phyloP scores from a whole-genome alignment of 768 basidiomycete species.

The Termitomyces sp. region DNA sequence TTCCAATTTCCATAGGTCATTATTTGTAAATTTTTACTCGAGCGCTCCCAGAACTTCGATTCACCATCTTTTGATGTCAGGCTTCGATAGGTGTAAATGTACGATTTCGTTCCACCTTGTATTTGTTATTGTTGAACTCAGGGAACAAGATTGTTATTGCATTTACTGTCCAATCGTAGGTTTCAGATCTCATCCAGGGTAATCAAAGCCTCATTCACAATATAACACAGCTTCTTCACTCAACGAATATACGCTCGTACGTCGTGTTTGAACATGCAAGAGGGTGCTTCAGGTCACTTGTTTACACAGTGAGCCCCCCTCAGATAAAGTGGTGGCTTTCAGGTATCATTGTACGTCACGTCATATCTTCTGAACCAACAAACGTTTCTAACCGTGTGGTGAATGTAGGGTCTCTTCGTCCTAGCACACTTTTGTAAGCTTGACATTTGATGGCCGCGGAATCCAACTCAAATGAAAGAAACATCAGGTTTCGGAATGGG shows the following conservation, averaged over 20 bases:
- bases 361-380: background rate
- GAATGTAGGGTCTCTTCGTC: constrained; percentile 26
- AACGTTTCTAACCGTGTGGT: background rate
- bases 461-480: background rate
- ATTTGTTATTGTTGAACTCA: background rate
- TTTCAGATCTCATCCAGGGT: background rate
- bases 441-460: background rate
- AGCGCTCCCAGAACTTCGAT: background rate
- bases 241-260: constrained; percentile 35
- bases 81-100: constrained; percentile 37
- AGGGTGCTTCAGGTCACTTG: background rate
- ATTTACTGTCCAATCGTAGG: constrained; percentile 40
- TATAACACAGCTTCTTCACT: constrained; percentile 32
- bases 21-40: constrained; percentile 26
- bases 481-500: constrained; percentile 38
- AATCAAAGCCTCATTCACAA: background rate
- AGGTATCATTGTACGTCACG: constrained; percentile 26
- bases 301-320: constrained; percentile 30
- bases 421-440: constrained; percentile 38
- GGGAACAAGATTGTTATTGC: constrained; percentile 34
- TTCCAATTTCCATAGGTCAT: constrained; percentile 21
- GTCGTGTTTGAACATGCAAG: constrained; percentile 6
- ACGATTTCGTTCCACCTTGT: background rate
- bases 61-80: constrained; percentile 15
- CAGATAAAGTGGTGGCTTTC: constrained; percentile 33